Evolutionary conservation across 768 basidiomycete genomes (phyloP).

Genomic region (Tulasnella sp.): DNA sequence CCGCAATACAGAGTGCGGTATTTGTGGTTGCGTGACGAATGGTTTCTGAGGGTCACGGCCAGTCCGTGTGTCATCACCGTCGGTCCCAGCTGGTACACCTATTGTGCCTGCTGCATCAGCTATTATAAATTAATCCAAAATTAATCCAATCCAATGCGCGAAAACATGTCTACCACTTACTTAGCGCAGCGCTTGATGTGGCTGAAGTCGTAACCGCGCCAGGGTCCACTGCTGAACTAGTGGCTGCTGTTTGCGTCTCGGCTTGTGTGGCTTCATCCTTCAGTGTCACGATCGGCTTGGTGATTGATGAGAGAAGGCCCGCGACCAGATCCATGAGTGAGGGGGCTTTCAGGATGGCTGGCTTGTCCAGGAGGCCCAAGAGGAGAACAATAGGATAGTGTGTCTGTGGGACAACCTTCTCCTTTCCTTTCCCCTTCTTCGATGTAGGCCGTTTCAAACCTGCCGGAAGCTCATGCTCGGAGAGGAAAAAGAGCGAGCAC

Average conservation of each 20-base stretch:
- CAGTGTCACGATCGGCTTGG: slow-evolving; percentile 63
- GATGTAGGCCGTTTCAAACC: slow-evolving; percentile 56
- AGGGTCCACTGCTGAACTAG: background rate
- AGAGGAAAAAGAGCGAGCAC: slow-evolving; percentile 87
- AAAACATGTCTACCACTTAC: background rate
- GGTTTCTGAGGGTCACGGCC: slow-evolving; percentile 26
- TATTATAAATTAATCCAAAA: no score
- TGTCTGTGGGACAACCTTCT: slow-evolving; percentile 67
- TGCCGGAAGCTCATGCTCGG: slow-evolving; percentile 83
- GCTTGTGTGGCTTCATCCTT: slow-evolving; percentile 7
- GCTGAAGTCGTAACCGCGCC: background rate
- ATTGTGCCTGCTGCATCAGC: no score
- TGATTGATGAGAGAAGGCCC: slow-evolving; percentile 75
- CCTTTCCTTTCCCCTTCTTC: slow-evolving; percentile 94
- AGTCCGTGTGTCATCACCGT: background rate
- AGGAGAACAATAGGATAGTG: slow-evolving; percentile 89
- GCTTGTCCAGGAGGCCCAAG: slow-evolving; percentile 77
- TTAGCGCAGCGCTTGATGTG: background rate
- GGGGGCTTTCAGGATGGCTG: slow-evolving; percentile 73
- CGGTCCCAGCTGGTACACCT: background rate
- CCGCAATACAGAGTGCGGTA: slow-evolving; percentile 74
- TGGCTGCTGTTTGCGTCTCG: background rate
- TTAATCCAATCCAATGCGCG: background rate
- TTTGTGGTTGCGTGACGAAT: slow-evolving; percentile 65
- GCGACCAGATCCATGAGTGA: slow-evolving; percentile 92